Conservation (phyloP, 345 rosid species). For the Combretum micranthum region DNA sequence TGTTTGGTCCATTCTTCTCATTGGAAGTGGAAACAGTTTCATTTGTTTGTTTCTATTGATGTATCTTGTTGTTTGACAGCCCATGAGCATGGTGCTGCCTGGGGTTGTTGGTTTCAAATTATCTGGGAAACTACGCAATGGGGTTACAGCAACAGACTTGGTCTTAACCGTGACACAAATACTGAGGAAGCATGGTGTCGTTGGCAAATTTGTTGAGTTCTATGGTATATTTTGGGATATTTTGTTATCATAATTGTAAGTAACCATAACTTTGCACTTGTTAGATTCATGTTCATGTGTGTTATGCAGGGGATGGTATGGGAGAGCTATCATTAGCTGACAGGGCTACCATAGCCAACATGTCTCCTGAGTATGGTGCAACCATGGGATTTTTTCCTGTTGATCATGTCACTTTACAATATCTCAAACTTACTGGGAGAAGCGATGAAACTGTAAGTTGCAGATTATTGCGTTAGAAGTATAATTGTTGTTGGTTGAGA, state of each 20-base stretch:
- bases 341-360: constrained; percentile 98
- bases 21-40: no score
- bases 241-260: constrained; percentile 6
- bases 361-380: constrained; percentile 99
- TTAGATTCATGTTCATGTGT: constrained; percentile 3
- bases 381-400: constrained; percentile 99
- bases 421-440: constrained; percentile 94
- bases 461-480: not conserved
- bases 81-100: constrained; percentile 99
- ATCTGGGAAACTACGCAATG: constrained; percentile 70
- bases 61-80: constrained; percentile 37
- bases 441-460: constrained; percentile 88
- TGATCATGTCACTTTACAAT: constrained; percentile 89
- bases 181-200: constrained; percentile 98
- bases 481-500: not conserved
- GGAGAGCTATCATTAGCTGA: constrained; percentile 86
- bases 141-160: constrained; percentile 98
- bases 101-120: constrained; percentile 99
- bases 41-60: no score
- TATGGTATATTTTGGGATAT: constrained; percentile 49
- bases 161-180: constrained; percentile 97
- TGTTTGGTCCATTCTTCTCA: no score
- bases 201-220: constrained; percentile 98
- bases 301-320: constrained; percentile 82
- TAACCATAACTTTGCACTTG: constrained; percentile 4